Evolutionary conservation across 257 asterid genomes (phyloP).

Genomic region (Solanum clarkiae): DNA sequence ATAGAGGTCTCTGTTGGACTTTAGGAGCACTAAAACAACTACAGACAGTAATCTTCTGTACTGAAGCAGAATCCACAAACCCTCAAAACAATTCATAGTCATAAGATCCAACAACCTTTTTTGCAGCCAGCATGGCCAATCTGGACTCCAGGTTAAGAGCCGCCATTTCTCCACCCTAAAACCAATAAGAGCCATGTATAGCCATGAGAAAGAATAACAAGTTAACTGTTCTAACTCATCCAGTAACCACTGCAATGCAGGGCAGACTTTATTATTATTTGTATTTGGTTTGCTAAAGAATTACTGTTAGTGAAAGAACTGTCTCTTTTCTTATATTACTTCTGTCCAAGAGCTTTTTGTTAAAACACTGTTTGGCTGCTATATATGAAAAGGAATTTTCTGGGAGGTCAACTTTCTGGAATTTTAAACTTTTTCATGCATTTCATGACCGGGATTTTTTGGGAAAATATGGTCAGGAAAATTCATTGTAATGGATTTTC

Average conservation of each 20-base stretch:
- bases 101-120: constrained; percentile 41
- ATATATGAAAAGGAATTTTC: background rate
- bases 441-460: background rate
- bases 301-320: background rate
- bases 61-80: background rate
- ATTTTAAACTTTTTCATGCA: background rate
- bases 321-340: background rate
- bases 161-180: constrained; percentile 76
- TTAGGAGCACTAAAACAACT: background rate
- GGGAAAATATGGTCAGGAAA: background rate
- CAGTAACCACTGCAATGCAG: background rate
- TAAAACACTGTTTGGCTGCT: background rate
- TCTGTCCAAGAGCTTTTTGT: background rate
- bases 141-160: constrained; percentile 71
- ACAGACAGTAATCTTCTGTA: background rate
- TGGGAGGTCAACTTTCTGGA: background rate
- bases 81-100: background rate
- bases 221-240: background rate
- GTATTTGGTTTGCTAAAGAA: background rate
- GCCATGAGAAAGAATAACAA: background rate
- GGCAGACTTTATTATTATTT: background rate
- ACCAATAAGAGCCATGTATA: background rate
- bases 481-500: background rate
- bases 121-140: constrained; percentile 65
- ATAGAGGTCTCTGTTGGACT: background rate